Conservation (phyloP, 176 grass and related monocot genomes). For the Hsuehochloa calcarea region DNA sequence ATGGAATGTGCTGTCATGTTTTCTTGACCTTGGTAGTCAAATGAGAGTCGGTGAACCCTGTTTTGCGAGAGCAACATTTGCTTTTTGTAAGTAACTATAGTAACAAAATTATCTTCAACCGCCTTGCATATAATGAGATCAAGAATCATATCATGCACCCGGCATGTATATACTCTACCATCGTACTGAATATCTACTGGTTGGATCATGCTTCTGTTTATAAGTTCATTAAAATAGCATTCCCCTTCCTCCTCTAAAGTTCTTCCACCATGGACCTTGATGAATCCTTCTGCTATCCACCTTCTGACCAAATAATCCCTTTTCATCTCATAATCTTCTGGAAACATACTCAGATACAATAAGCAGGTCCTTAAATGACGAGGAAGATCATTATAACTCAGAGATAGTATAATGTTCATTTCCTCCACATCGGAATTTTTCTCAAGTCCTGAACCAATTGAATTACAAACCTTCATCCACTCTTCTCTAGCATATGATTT, state of each 20-base stretch:
- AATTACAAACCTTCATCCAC: constrained; percentile 34
- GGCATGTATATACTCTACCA: constrained; percentile 22
- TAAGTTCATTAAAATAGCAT: constrained; percentile 64
- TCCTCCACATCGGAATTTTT: constrained; percentile 33
- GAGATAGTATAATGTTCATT: constrained; percentile 48
- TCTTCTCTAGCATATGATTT: constrained; percentile 30
- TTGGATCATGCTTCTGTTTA: constrained; percentile 59
- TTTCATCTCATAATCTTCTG: constrained; percentile 44
- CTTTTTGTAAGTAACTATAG: constrained; percentile 8
- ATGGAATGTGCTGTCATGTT: neutral
- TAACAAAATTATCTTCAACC: constrained; percentile 34
- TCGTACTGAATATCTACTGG: constrained; percentile 26
- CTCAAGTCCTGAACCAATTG: constrained; percentile 45
- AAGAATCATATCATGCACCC: constrained; percentile 49
- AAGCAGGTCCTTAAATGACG: constrained; percentile 48
- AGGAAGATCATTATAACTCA: constrained; percentile 55
- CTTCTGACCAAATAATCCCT: constrained; percentile 48
- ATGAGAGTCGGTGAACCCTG: constrained; percentile 41
- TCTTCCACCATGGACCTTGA: constrained; percentile 13
- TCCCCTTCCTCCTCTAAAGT: constrained; percentile 43
- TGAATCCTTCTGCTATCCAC: constrained; percentile 55
- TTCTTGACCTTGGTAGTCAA: neutral
- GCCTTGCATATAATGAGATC: constrained; percentile 47
- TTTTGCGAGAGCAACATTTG: neutral
- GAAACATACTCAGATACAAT: constrained; percentile 54